These are phyloP conservation scores for Nectriaceae sp. DNA, from an alignment of 2,329 filamentous ascomycete genomes.

Conservation along the genomic window DNA sequence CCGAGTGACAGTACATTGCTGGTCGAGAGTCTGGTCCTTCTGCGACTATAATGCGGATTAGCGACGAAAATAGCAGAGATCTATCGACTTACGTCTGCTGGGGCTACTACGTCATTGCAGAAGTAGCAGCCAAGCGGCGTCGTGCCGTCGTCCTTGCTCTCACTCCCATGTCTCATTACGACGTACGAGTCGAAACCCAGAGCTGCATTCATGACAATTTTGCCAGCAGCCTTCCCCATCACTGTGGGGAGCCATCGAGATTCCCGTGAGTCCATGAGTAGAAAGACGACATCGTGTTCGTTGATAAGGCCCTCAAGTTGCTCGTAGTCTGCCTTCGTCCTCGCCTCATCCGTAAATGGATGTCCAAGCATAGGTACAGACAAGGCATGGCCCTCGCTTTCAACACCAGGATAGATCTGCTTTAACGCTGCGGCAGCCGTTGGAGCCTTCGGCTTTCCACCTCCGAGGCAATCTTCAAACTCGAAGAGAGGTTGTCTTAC, in stretches of 20 bases:
- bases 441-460: constrained; percentile 80
- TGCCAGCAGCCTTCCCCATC: constrained; percentile 89
- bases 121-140: constrained; percentile 91
- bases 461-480: constrained; percentile 84
- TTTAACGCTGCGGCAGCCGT: constrained; percentile 78
- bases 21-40: constrained; percentile 92
- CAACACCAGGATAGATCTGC: constrained; percentile 88
- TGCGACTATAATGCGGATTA: constrained; percentile 63
- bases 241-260: constrained; percentile 94
- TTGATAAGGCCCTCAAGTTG: constrained; percentile 74
- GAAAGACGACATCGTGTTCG: constrained; percentile 87
- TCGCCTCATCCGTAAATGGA: constrained; percentile 72
- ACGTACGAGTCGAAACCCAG: constrained; percentile 96
- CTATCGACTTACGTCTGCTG: constrained; percentile 74
- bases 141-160: constrained; percentile 55
- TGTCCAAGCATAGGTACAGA: constrained; percentile 96
- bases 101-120: constrained; percentile 96
- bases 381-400: constrained; percentile 76
- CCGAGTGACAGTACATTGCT: constrained; percentile 96
- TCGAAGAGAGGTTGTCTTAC: constrained; percentile 92
- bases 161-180: constrained; percentile 90
- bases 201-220: constrained; percentile 96
- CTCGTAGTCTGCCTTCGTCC: constrained; percentile 73
- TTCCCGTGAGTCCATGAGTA: constrained; percentile 97
- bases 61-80: neutral